Evolutionary conservation across 1,284 basidiomycete genomes (phyloP).

Genomic region (Apiotrichum akiyoshidainum): DNA sequence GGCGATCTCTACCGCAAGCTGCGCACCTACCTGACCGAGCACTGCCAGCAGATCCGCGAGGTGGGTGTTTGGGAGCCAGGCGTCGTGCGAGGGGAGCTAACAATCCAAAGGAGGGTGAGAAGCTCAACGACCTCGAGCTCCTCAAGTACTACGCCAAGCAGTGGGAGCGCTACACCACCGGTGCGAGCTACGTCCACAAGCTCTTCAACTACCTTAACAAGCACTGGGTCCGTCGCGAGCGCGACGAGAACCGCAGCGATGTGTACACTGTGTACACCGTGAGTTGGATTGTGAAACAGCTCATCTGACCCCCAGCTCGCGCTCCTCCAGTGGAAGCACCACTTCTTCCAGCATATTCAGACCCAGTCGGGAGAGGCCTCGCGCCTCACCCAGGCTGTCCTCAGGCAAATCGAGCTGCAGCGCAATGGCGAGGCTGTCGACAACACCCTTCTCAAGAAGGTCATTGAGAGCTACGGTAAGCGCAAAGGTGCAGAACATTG

Average conservation of each 20-base stretch:
- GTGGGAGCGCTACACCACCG: slow-evolving; percentile 95
- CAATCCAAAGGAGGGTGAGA: slow-evolving; percentile 64
- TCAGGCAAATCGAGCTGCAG: slow-evolving; percentile 87
- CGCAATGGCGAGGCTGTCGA: slow-evolving; percentile 93
- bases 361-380: slow-evolving; percentile 58
- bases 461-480: slow-evolving; percentile 79
- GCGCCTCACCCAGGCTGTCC: slow-evolving; percentile 81
- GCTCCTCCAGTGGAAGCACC: slow-evolving; percentile 89
- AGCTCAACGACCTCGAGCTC: slow-evolving; percentile 78
- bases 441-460: slow-evolving; percentile 88
- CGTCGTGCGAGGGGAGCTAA: slow-evolving; percentile 9
- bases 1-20: slow-evolving; percentile 90
- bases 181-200: slow-evolving; percentile 92
- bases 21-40: slow-evolving; percentile 74
- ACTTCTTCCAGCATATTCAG: slow-evolving; percentile 87
- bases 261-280: slow-evolving; percentile 96
- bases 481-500: not conserved
- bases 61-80: slow-evolving; percentile 51
- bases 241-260: slow-evolving; percentile 94
- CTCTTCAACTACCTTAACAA: slow-evolving; percentile 96
- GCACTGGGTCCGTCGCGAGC: slow-evolving; percentile 98
- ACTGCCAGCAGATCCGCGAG: slow-evolving; percentile 67
- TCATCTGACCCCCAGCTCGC: slow-evolving; percentile 63
- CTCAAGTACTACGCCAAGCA: slow-evolving; percentile 86
- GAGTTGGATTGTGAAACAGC: slow-evolving; percentile 40